Percentiles rank a stretch among this genome's conserved stretches.
Conservation (phyloP, 352 stramenopile genomes). For the Pythium biforme region DNA sequence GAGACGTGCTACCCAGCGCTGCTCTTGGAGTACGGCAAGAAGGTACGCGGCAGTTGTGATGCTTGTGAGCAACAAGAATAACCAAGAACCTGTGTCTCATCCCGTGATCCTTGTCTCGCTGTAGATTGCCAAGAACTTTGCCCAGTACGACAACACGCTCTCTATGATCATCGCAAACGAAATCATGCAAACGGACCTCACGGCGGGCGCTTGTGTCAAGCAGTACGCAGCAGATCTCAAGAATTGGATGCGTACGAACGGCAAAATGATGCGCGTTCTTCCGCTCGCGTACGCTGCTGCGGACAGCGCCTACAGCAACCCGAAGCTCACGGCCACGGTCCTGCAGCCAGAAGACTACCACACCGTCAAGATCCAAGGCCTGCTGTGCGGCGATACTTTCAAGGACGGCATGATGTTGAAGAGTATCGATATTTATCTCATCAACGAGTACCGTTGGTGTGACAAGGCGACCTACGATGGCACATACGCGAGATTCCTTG, state of each 20-base stretch:
- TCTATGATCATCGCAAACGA: slow-evolving; percentile 84
- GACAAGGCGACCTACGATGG: slow-evolving; percentile 60
- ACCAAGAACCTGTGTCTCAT: background rate
- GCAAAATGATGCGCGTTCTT: slow-evolving; percentile 78
- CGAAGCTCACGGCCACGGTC: slow-evolving; percentile 38
- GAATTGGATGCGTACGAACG: slow-evolving; percentile 87
- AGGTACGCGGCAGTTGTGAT: background rate
- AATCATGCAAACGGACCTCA: slow-evolving; percentile 85
- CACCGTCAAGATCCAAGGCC: slow-evolving; percentile 77
- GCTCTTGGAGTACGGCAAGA: slow-evolving; percentile 86
- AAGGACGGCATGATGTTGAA: slow-evolving; percentile 74
- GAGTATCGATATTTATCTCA: slow-evolving; percentile 88
- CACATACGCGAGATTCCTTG: slow-evolving; percentile 71
- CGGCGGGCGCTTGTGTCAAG: slow-evolving; percentile 77
- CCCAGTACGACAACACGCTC: slow-evolving; percentile 86
- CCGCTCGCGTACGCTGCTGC: slow-evolving; percentile 79
- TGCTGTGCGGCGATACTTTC: slow-evolving; percentile 85
- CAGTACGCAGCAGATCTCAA: slow-evolving; percentile 82
- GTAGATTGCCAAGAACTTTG: slow-evolving; percentile 85
- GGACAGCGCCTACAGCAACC: slow-evolving; percentile 64
- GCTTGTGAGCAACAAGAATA: background rate
- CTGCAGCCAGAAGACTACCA: slow-evolving; percentile 70
- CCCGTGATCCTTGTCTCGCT: background rate
- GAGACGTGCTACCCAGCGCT: slow-evolving; percentile 84
- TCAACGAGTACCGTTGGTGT: slow-evolving; percentile 90